Evolutionary conservation across 2,329 filamentous ascomycete genomes (phyloP).

Genomic region (Ophiocordyceps camponoti-leonardi): DNA sequence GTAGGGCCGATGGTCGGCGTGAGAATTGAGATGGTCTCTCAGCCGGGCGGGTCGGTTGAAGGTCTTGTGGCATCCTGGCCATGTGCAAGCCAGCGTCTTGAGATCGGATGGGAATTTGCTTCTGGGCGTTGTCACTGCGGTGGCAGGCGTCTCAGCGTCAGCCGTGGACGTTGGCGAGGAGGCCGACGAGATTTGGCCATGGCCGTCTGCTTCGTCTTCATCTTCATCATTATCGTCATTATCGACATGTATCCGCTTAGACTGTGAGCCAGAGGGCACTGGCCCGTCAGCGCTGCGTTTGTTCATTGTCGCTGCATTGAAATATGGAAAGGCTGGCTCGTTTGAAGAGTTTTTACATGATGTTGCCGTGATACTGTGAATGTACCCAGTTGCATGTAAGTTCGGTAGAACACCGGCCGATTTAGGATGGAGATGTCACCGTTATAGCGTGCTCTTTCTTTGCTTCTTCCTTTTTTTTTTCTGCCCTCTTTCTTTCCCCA

Average conservation of each 20-base stretch:
- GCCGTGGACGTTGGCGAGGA: slow-evolving; percentile 15
- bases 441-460: no score
- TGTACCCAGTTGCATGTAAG: background rate
- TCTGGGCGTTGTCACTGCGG: slow-evolving; percentile 22
- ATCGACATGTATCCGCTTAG: slow-evolving; percentile 10
- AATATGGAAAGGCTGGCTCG: no score
- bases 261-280: slow-evolving; percentile 8
- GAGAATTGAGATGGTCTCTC: slow-evolving; percentile 63
- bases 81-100: slow-evolving; percentile 64
- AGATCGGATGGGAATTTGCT: slow-evolving; percentile 48
- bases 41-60: slow-evolving; percentile 79
- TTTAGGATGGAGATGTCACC: background rate
- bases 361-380: background rate
- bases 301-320: slow-evolving; percentile 9
- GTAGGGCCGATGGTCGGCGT: slow-evolving; percentile 72
- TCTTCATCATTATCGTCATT: slow-evolving; percentile 2
- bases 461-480: background rate
- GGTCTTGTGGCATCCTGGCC: slow-evolving; percentile 57
- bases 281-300: slow-evolving; percentile 14
- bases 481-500: background rate
- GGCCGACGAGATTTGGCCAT: slow-evolving; percentile 15
- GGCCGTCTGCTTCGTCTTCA: slow-evolving; percentile 6
- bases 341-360: background rate
- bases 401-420: background rate
- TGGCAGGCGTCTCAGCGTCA: slow-evolving; percentile 15